These are phyloP conservation scores for Physaria fendleri DNA, from an alignment of 345 rosid genomes.

Conservation along the genomic window DNA sequence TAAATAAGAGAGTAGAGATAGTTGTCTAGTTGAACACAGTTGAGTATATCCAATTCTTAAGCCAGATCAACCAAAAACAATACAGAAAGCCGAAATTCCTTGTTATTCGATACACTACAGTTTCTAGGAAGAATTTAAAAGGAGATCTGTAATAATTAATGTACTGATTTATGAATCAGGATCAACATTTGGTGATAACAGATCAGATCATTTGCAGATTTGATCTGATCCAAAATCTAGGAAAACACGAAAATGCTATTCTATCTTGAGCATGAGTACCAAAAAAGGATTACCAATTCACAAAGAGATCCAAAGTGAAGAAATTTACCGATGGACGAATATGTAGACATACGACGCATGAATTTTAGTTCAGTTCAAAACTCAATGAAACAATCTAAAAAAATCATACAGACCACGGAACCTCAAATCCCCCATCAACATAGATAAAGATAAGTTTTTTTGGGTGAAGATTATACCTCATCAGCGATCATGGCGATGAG, in stretches of 20 bases:
- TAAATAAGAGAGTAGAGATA: too few relatives aligned
- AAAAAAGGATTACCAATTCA: not conserved
- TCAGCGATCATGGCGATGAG: too few relatives aligned
- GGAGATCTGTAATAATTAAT: not conserved
- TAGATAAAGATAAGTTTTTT: too few relatives aligned
- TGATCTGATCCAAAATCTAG: too few relatives aligned
- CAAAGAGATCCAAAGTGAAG: not conserved
- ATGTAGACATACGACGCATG: not conserved
- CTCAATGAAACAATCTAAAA: too few relatives aligned
- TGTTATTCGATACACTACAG: not conserved
- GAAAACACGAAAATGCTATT: not conserved
- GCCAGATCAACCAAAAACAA: not conserved
- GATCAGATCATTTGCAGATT: slow-evolving; percentile 1
- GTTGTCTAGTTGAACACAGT: too few relatives aligned
- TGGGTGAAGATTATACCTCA: too few relatives aligned
- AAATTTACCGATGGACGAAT: not conserved
- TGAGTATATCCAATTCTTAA: not conserved
- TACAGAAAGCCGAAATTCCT: too few relatives aligned
- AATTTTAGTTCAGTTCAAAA: slow-evolving; percentile 20
- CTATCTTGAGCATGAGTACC: not conserved
- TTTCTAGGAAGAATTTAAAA: not conserved
- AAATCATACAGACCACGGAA: too few relatives aligned
- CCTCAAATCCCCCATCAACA: too few relatives aligned
- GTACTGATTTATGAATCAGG: not conserved
- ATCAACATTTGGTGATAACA: not conserved